phyloP scores from a whole-genome alignment of 495 filamentous ascomycete species.

The Filosporella fistucella region DNA sequence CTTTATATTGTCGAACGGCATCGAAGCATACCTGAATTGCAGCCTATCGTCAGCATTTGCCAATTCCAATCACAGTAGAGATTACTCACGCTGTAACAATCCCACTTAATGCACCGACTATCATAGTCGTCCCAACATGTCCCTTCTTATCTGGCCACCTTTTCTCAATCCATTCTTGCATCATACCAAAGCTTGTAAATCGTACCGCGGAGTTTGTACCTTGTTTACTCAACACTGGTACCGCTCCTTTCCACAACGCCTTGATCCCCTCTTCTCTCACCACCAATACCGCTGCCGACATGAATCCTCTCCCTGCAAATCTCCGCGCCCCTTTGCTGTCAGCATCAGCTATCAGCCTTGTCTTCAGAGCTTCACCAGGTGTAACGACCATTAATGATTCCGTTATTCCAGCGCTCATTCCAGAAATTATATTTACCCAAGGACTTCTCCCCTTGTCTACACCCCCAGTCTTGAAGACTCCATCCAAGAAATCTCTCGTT shows the following conservation, averaged over 20 bases:
- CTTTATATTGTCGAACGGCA: constrained; percentile 59
- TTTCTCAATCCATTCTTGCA: constrained; percentile 11
- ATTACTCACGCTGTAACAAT: constrained; percentile 24
- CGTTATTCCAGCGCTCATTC: constrained; percentile 25
- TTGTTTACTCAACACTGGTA: constrained; percentile 29
- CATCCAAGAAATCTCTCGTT: neutral
- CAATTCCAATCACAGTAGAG: neutral
- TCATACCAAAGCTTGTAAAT: constrained; percentile 27
- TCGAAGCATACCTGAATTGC: constrained; percentile 35
- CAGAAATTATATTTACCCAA: constrained; percentile 14
- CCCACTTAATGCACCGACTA: constrained; percentile 26
- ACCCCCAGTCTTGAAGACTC: neutral
- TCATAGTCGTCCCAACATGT: constrained; percentile 14
- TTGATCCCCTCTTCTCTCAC: constrained; percentile 18
- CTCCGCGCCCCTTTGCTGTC: constrained; percentile 17
- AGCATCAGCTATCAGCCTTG: constrained; percentile 29
- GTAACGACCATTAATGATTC: constrained; percentile 27
- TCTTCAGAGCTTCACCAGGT: constrained; percentile 29
- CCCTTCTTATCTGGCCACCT: constrained; percentile 6
- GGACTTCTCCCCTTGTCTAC: neutral
- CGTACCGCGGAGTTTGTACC: constrained; percentile 29
- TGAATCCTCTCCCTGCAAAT: constrained; percentile 21
- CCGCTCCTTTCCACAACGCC: constrained; percentile 25
- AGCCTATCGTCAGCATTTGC: neutral
- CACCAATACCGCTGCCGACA: neutral